Percentiles rank a stretch among this genome's conserved stretches.
These are phyloP conservation scores for Magnolia changhungtana DNA, from an alignment of 164 flowering plant genomes.

Conservation along the genomic window DNA sequence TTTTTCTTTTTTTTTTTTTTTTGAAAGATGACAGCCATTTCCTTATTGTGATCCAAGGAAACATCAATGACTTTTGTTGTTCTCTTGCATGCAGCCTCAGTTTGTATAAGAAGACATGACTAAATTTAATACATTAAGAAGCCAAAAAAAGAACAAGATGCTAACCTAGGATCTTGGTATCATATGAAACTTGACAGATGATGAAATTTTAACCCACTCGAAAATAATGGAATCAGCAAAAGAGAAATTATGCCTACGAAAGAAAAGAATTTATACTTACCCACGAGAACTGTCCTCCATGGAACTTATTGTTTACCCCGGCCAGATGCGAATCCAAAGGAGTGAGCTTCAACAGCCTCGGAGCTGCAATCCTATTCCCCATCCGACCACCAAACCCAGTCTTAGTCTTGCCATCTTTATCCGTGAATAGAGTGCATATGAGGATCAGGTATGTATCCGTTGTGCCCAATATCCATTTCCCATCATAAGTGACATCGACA, in stretches of 20 bases:
- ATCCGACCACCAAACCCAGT: constrained; percentile 87
- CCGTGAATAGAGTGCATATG: constrained; percentile 80
- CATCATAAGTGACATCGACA: constrained; percentile 97
- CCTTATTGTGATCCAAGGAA: too few relatives aligned
- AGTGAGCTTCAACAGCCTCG: constrained; percentile 85
- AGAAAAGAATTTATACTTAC: constrained; percentile 33
- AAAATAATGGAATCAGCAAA: not conserved
- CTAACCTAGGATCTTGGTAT: too few relatives aligned
- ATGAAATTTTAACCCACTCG: not conserved
- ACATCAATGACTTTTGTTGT: too few relatives aligned
- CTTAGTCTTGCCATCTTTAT: constrained; percentile 85
- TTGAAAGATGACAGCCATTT: too few relatives aligned
- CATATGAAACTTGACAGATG: not conserved
- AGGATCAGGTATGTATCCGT: constrained; percentile 87
- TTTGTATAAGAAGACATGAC: not conserved
- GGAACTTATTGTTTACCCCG: constrained; percentile 74
- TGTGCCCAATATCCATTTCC: constrained; percentile 96
- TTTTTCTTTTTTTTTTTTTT: too few relatives aligned
- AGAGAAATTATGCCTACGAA: not conserved
- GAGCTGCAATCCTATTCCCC: constrained; percentile 90
- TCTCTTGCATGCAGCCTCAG: not conserved
- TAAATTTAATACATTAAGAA: not conserved
- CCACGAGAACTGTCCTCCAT: constrained; percentile 95
- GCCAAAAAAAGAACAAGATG: not conserved
- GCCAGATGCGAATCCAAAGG: constrained; percentile 91